phyloP scores from a whole-genome alignment of 495 filamentous ascomycete genomes.

The Penicillium manginii region DNA sequence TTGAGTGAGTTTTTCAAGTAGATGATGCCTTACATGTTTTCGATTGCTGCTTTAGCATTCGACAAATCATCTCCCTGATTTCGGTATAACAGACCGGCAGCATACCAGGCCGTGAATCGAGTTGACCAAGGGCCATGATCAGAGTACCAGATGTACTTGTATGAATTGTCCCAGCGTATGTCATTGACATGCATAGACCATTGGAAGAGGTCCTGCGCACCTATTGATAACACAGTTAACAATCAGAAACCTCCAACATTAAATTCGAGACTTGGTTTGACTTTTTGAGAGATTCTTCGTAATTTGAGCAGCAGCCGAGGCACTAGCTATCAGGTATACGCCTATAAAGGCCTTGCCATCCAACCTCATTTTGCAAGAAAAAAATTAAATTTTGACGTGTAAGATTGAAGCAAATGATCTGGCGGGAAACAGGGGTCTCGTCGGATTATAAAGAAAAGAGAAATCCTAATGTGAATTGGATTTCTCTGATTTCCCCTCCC shows the following conservation, averaged over 20 bases:
- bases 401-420: not conserved
- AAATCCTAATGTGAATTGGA: too few species aligned
- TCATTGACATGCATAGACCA: slow-evolving; percentile 35
- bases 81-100: slow-evolving; percentile 29
- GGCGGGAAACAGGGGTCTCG: too few species aligned
- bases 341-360: not conserved
- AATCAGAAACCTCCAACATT: not conserved
- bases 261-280: not conserved
- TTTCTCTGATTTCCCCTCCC: not conserved
- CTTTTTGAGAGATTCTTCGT: slow-evolving; percentile 19
- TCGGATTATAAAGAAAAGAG: too few species aligned
- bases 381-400: not conserved
- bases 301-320: slow-evolving; percentile 18
- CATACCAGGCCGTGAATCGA: slow-evolving; percentile 38
- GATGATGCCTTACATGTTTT: slow-evolving; percentile 23
- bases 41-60: slow-evolving; percentile 34
- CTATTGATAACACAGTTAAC: slow-evolving; percentile 10
- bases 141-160: slow-evolving; percentile 33
- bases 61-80: slow-evolving; percentile 30
- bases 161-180: slow-evolving; percentile 32
- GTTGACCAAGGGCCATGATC: slow-evolving; percentile 36
- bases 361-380: not conserved
- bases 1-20: not conserved
- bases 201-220: slow-evolving; percentile 33
- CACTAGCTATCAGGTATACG: slow-evolving; percentile 1